phyloP scores from a whole-genome alignment of 2,329 filamentous ascomycete species.

The Aspergillus sclerotialis region DNA sequence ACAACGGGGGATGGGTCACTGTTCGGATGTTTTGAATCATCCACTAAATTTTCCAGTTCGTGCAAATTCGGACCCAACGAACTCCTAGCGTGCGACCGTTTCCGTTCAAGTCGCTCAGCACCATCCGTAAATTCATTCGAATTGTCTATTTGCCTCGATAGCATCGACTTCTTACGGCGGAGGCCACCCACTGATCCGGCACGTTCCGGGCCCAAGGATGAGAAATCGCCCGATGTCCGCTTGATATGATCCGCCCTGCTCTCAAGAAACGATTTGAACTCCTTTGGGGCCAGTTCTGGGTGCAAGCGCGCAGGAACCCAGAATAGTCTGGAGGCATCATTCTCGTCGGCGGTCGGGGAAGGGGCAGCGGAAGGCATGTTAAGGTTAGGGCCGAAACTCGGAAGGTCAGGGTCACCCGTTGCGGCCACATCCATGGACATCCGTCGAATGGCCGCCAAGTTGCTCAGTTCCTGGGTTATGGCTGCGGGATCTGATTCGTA shows the following conservation, averaged over 20 bases:
- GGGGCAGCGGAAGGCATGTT: slow-evolving; percentile 37
- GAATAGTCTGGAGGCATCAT: slow-evolving; percentile 79
- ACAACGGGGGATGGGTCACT: slow-evolving; percentile 57
- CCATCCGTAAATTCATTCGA: slow-evolving; percentile 72
- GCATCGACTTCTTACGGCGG: slow-evolving; percentile 86
- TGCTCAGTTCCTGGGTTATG: slow-evolving; percentile 86
- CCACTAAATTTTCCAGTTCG: slow-evolving; percentile 72
- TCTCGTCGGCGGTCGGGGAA: slow-evolving; percentile 57
- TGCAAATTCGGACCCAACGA: slow-evolving; percentile 58
- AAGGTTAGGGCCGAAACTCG: slow-evolving; percentile 33
- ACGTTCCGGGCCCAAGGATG: slow-evolving; percentile 48
- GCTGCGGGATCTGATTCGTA: slow-evolving; percentile 86
- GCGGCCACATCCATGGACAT: slow-evolving; percentile 88
- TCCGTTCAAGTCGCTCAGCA: slow-evolving; percentile 68
- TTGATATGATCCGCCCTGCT: slow-evolving; percentile 87
- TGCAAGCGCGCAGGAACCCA: slow-evolving; percentile 96
- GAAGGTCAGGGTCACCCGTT: slow-evolving; percentile 51
- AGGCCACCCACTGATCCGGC: slow-evolving; percentile 54
- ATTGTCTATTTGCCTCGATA: slow-evolving; percentile 83
- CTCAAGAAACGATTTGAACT: slow-evolving; percentile 95
- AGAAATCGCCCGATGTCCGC: slow-evolving; percentile 68
- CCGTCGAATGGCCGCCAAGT: slow-evolving; percentile 78
- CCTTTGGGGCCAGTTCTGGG: slow-evolving; percentile 87
- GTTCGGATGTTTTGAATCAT: slow-evolving; percentile 64
- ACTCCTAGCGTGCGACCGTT: slow-evolving; percentile 56